These are phyloP conservation scores for Cyclostephanos tholiformis DNA, from an alignment of 108 stramenopile species.

Conservation along the genomic window DNA sequence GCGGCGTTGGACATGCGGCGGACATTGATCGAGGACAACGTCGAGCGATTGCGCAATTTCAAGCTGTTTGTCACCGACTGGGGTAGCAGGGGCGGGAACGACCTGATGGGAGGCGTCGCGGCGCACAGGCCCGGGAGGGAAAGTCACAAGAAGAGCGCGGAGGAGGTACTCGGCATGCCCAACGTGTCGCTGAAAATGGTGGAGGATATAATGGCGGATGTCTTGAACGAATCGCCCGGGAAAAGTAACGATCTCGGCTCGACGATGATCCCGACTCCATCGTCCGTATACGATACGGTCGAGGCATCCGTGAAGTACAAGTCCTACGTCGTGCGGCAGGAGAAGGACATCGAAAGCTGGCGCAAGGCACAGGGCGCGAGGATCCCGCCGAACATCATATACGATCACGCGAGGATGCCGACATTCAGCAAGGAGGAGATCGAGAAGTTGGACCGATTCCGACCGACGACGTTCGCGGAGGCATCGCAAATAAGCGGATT, in stretches of 20 bases:
- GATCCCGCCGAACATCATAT: constrained; percentile 90
- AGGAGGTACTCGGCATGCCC: constrained; percentile 88
- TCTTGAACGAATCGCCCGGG: constrained; percentile 19
- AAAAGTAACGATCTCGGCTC: constrained; percentile 16
- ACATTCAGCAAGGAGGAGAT: constrained; percentile 92
- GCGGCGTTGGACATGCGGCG: constrained; percentile 79
- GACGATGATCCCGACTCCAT: constrained; percentile 47
- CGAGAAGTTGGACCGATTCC: constrained; percentile 71
- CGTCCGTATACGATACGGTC: constrained; percentile 88
- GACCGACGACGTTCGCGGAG: constrained; percentile 91
- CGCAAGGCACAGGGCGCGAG: constrained; percentile 79
- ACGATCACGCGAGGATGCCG: constrained; percentile 78
- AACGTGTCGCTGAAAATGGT: constrained; percentile 80
- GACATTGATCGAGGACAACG: constrained; percentile 68
- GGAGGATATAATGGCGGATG: constrained; percentile 75
- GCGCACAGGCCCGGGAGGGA: constrained; percentile 54
- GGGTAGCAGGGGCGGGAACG: constrained; percentile 73
- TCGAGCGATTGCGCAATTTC: constrained; percentile 64
- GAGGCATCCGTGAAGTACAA: constrained; percentile 93
- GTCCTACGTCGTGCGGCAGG: constrained; percentile 83
- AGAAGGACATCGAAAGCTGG: constrained; percentile 95
- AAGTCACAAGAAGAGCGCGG: constrained; percentile 86
- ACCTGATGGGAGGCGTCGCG: constrained; percentile 78
- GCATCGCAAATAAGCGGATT: constrained; percentile 93
- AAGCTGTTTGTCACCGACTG: constrained; percentile 81